phyloP scores from a whole-genome alignment of 2,329 filamentous ascomycete genomes.

The Aspergillus glaucus region DNA sequence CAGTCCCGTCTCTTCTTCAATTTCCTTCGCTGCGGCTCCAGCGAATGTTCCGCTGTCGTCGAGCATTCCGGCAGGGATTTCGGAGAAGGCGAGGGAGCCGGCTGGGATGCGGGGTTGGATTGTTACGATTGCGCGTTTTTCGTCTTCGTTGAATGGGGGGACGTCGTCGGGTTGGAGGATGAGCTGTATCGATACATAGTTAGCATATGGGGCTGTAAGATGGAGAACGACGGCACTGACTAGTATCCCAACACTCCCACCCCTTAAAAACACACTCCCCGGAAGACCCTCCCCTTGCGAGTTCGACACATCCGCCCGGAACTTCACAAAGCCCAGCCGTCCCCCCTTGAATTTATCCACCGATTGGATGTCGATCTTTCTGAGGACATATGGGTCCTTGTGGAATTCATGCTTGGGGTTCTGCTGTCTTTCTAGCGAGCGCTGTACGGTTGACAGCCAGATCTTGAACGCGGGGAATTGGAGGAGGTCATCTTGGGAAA shows the following conservation, averaged over 20 bases:
- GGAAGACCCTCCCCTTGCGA: conserved; percentile 47
- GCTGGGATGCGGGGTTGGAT: conserved; percentile 54
- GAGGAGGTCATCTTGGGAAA: conserved; percentile 41
- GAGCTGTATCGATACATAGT: conserved; percentile 32
- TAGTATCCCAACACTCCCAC: conserved; percentile 53
- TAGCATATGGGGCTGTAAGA: not conserved
- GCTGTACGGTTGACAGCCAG: conserved; percentile 48
- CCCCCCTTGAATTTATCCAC: conserved; percentile 48
- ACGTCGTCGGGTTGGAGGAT: conserved; percentile 50
- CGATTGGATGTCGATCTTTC: conserved; percentile 48
- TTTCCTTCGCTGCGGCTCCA: conserved; percentile 52
- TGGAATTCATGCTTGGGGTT: conserved; percentile 46
- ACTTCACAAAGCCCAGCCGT: conserved; percentile 52
- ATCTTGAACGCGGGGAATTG: conserved; percentile 50
- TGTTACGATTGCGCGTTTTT: conserved; percentile 48
- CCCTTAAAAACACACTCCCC: conserved; percentile 52
- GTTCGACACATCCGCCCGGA: conserved; percentile 50
- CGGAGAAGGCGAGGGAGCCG: conserved; percentile 48
- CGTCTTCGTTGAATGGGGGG: conserved; percentile 31
- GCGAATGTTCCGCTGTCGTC: conserved; percentile 50
- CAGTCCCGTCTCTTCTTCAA: conserved; percentile 53
- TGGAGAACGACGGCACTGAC: conserved; percentile 27
- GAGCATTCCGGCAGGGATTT: conserved; percentile 57
- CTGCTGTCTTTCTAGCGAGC: conserved; percentile 44
- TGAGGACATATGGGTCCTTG: conserved; percentile 45